Conservation (phyloP, 2,329 filamentous ascomycete genomes). For the Gyromitra esculenta region DNA sequence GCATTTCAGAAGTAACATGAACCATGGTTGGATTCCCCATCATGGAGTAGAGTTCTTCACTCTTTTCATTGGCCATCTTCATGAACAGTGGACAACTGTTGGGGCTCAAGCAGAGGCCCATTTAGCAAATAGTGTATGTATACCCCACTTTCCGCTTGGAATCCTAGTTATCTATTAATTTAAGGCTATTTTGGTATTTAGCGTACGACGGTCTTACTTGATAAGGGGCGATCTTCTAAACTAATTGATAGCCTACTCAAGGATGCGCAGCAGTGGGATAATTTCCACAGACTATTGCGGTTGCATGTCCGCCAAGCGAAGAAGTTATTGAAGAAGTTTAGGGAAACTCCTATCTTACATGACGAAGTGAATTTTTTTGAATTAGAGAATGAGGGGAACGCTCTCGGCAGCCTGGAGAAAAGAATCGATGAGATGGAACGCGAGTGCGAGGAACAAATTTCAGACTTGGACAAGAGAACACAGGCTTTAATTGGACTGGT, state of each 20-base stretch:
- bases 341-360: not conserved
- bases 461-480: not conserved
- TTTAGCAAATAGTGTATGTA: not conserved
- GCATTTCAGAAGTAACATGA: conserved; percentile 6
- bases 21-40: conserved; percentile 3
- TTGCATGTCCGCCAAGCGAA: conserved; percentile 1
- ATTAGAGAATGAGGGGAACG: not conserved
- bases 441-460: not conserved
- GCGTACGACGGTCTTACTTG: not conserved
- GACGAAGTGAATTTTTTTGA: not conserved
- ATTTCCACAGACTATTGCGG: not conserved
- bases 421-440: not conserved
- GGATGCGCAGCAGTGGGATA: conserved; percentile 15
- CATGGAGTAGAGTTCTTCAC: conserved; percentile 2
- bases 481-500: not conserved
- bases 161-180: not conserved
- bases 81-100: not conserved
- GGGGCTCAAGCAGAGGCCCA: not conserved
- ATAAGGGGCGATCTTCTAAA: not conserved
- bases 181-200: not conserved
- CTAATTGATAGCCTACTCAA: not conserved
- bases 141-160: not conserved
- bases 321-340: not conserved
- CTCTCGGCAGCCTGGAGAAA: not conserved
- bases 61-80: not conserved